Base-by-base conservation (phyloP, 2,329 filamentous ascomycete species). In the Colletotrichum caudatum region DNA sequence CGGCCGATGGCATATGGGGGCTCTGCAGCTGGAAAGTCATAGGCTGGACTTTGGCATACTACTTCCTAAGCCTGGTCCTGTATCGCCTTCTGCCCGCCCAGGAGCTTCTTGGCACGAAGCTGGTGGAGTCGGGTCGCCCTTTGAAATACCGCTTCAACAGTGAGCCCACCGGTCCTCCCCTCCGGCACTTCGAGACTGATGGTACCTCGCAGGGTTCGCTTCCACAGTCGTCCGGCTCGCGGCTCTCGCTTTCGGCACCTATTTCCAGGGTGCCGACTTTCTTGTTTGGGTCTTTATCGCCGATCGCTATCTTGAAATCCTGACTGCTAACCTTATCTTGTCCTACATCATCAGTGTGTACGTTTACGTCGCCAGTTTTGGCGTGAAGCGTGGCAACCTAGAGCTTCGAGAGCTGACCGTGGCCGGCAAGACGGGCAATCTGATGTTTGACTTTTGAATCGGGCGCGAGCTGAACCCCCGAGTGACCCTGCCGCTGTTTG, bases 81-180 rank as follows among this genome's bases (percentile, higher is more conserved):
- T 90, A 95, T 77, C 84, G 90, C 44, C 82, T 94, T 33, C 85
- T 97, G 16, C 94, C 94, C 0, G 94, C 90, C 26, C 85, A 89
- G 70, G 88, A 91, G 75, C 84, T 86, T 1, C 85, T 93, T 67
- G 94, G 94, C 14, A 89, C 89, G 1, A 85, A 90, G 78, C 82
- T 97, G 74, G 82, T 85, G 29, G 89, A 87, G 60, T 80, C 78
- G 58, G 93, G 93, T 26, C 91, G 91, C 18, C 89, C 87, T 70
- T 86, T 94, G 72, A 91, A 90, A 81, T 97, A 97, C 82, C 46
- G 93, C 74, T 92, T 97, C 79, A 93, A 93, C 77, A 85, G 90
- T 91, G 80, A 74, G 81, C 62, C 9, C 6, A 23, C 33, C 56
- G 12, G 5, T 1, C n/a, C 20, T 5, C 18, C 11, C 0, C 16